phyloP scores from a whole-genome alignment of 2,329 filamentous ascomycete species.

The Falciphora oryzae region DNA sequence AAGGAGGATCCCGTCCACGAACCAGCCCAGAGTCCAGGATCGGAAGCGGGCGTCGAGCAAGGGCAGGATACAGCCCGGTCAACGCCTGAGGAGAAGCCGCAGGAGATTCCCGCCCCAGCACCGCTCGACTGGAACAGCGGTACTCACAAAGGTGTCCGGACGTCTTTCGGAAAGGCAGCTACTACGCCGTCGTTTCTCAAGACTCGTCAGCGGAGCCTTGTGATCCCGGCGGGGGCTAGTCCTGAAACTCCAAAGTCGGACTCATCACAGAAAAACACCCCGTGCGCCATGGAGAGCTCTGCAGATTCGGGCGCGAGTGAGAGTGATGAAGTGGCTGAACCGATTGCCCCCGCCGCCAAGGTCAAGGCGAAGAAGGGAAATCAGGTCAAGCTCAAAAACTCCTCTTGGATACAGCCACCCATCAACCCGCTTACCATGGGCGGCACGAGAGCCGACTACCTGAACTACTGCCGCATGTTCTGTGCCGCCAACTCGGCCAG shows the following conservation, averaged over 20 bases:
- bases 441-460: neutral
- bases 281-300: neutral
- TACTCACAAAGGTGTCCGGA: slow-evolving; percentile 21
- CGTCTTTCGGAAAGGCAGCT: slow-evolving; percentile 18
- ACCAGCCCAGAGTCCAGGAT: too few species aligned
- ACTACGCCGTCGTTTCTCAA: neutral
- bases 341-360: neutral
- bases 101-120: slow-evolving; percentile 8
- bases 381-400: neutral
- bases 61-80: neutral
- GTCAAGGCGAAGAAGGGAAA: neutral
- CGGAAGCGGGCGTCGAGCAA: neutral
- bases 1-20: neutral
- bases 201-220: neutral
- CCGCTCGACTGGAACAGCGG: slow-evolving; percentile 22
- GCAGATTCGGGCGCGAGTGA: neutral
- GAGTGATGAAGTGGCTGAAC: neutral
- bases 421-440: neutral
- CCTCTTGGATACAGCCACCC: neutral
- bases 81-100: neutral
- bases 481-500: neutral
- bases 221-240: neutral
- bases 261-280: neutral
- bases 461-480: neutral
- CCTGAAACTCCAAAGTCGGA: neutral